Conservation (phyloP, 2,329 filamentous ascomycete genomes). For the Aureobasidium sp. region DNA sequence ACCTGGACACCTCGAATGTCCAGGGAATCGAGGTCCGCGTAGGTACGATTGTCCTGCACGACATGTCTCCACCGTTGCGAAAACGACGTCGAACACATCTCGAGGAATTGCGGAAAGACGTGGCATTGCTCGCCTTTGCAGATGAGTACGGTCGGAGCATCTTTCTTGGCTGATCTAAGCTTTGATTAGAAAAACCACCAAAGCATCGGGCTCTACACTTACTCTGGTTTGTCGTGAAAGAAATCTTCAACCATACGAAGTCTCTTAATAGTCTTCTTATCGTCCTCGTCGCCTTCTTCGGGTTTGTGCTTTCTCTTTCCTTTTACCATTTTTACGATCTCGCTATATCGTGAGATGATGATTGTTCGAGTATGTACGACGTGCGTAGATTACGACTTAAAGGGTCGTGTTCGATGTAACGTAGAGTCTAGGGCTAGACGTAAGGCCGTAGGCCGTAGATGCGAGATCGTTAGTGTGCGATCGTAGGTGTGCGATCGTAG, state of each 20-base stretch:
- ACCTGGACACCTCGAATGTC: not conserved
- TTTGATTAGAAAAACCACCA: not conserved
- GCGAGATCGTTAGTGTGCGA: too few species aligned
- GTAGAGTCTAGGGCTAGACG: too few species aligned
- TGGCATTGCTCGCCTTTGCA: not conserved
- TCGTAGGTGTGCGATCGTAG: too few species aligned
- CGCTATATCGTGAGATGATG: not conserved
- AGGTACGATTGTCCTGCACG: not conserved
- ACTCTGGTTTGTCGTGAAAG: constrained; percentile 12
- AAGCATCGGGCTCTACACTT: not conserved
- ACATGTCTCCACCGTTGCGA: not conserved
- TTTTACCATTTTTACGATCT: not conserved
- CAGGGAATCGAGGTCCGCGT: not conserved
- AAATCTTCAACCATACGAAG: not conserved
- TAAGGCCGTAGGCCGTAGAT: too few species aligned
- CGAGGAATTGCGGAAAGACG: not conserved
- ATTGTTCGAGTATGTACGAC: not conserved
- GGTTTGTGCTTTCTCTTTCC: not conserved
- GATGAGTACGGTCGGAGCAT: not conserved
- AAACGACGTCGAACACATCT: not conserved
- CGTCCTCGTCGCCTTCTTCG: not conserved
- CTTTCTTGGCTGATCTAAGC: not conserved
- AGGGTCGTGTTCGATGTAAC: not conserved
- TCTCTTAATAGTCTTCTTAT: not conserved
- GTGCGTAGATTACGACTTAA: too few species aligned